Conservation (phyloP, 1,284 basidiomycete genomes). For the Ceratobasidium sp. region DNA sequence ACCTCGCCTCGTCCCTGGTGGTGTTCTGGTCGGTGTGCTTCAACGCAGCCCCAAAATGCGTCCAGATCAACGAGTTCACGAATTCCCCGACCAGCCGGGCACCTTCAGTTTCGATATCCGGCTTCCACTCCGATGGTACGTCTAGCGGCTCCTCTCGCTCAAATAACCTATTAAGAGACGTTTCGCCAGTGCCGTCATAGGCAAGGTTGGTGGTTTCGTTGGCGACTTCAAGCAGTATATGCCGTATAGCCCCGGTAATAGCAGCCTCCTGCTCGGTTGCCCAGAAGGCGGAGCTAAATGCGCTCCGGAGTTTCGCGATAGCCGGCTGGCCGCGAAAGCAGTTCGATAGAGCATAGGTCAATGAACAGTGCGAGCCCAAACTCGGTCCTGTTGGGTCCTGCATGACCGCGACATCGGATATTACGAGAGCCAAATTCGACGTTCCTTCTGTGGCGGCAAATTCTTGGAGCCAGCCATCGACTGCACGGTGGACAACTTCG, state of each 20-base stretch:
- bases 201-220: neutral
- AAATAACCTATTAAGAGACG: neutral
- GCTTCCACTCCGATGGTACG: neutral
- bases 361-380: neutral
- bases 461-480: too few relatives aligned
- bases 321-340: neutral
- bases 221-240: neutral
- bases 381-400: too few relatives aligned
- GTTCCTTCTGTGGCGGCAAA: neutral
- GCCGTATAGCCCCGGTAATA: neutral
- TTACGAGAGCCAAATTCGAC: neutral
- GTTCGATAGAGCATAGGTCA: neutral
- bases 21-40: neutral
- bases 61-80: neutral
- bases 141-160: neutral
- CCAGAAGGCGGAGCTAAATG: neutral
- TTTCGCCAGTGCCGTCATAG: neutral
- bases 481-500: neutral
- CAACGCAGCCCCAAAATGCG: neutral
- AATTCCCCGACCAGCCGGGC: neutral
- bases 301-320: neutral
- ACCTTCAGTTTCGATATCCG: neutral
- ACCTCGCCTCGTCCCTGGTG: neutral
- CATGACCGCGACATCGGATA: neutral
- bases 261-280: neutral